These are phyloP conservation scores for Penicillium sp. DNA, from an alignment of 2,329 filamentous ascomycete genomes.

Conservation along the genomic window DNA sequence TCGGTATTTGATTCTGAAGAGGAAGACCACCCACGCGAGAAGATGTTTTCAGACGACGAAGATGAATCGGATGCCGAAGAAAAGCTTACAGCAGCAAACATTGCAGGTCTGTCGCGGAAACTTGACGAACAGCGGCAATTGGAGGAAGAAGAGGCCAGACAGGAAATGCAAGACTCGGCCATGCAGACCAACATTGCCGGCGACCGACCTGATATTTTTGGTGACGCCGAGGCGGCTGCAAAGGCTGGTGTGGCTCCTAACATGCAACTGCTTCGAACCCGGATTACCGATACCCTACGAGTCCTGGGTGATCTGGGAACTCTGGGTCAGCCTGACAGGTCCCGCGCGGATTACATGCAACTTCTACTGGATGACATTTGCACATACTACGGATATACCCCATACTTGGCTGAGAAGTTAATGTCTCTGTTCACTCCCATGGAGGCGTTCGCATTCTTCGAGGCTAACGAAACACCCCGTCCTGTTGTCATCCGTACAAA, in stretches of 20 bases:
- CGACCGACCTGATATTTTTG: conserved; percentile 63
- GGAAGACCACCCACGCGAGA: conserved; percentile 46
- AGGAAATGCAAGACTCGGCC: conserved; percentile 78
- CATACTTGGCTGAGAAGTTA: conserved; percentile 92
- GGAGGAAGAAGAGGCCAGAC: conserved; percentile 77
- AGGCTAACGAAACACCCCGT: conserved; percentile 92
- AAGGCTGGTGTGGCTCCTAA: conserved; percentile 72
- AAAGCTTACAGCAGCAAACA: conserved; percentile 90
- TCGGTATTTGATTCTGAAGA: conserved; percentile 69
- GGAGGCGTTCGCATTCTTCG: conserved; percentile 97
- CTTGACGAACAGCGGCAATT: conserved; percentile 72
- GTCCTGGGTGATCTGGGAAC: conserved; percentile 86
- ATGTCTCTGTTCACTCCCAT: conserved; percentile 86
- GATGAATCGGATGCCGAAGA: conserved; percentile 85
- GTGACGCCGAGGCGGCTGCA: conserved; percentile 57
- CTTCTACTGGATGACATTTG: conserved; percentile 90
- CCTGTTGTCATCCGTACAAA: conserved; percentile 97
- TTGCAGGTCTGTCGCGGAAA: conserved; percentile 82
- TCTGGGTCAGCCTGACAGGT: conserved; percentile 72
- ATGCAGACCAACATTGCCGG: conserved; percentile 91
- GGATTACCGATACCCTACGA: conserved; percentile 90
- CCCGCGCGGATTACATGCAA: conserved; percentile 79
- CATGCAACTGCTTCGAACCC: conserved; percentile 77
- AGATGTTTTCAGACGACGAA: conserved; percentile 94
- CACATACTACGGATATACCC: conserved; percentile 93